phyloP scores from a whole-genome alignment of 768 basidiomycete species.

The Rhodotorula paludigena region DNA sequence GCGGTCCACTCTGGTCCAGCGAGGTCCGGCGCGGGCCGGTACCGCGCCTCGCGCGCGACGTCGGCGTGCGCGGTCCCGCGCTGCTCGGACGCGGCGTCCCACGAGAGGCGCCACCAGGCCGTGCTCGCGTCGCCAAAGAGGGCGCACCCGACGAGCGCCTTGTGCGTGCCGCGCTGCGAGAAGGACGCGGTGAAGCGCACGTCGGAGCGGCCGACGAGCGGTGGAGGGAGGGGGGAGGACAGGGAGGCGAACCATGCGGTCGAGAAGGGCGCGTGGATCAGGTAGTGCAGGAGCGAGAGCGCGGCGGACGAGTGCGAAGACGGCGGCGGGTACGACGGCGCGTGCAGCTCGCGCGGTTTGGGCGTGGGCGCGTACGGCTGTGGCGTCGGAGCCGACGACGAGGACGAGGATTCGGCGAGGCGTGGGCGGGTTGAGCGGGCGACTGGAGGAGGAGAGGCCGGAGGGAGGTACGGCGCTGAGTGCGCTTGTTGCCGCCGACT shows the following conservation, averaged over 20 bases:
- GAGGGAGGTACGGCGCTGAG: background rate
- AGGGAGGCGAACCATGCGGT: constrained; percentile 17
- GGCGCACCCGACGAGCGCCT: background rate
- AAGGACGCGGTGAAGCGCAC: constrained; percentile 17
- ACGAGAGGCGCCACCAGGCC: constrained; percentile 26
- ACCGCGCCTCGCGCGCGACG: constrained; percentile 19
- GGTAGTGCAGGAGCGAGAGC: constrained; percentile 23
- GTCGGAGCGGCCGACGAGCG: constrained; percentile 12
- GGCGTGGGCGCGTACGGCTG: background rate
- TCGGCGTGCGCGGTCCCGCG: background rate
- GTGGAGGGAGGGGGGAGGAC: constrained; percentile 13
- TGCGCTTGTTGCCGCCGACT: background rate
- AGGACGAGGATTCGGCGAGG: background rate
- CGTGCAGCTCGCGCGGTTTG: constrained; percentile 1
- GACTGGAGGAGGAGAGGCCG: background rate
- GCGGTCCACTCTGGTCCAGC: constrained; percentile 2
- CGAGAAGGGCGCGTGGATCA: constrained; percentile 8
- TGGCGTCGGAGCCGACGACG: background rate
- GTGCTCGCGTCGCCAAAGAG: constrained; percentile 18
- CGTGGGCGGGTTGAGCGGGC: constrained; percentile 14
- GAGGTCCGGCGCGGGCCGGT: background rate
- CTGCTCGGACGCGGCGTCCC: background rate
- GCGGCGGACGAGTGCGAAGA: constrained; percentile 27
- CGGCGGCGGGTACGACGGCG: constrained; percentile 23
- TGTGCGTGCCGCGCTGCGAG: background rate